phyloP scores from a whole-genome alignment of 2,329 filamentous ascomycete genomes.

The Fusarium falciforme region DNA sequence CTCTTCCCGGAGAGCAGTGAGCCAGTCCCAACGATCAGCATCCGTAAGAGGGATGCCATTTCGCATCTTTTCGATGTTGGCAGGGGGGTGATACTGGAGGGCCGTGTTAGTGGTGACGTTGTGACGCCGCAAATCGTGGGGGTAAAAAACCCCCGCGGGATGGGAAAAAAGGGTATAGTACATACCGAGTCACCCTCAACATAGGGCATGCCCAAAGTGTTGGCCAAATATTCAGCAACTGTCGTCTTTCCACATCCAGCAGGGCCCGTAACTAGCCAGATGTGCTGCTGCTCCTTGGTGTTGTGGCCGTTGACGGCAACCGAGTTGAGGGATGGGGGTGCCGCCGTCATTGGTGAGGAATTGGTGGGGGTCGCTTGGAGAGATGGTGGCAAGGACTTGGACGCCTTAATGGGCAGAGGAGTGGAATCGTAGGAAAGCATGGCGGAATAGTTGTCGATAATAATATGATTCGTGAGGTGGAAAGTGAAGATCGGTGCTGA shows the following conservation, averaged over 20 bases:
- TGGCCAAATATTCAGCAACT: slow-evolving; percentile 73
- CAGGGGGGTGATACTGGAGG: slow-evolving; percentile 75
- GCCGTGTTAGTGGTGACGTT: slow-evolving; percentile 40
- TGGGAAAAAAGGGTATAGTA: slow-evolving; percentile 2
- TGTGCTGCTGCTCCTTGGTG: slow-evolving; percentile 67
- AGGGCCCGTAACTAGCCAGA: slow-evolving; percentile 84
- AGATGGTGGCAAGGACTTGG: slow-evolving; percentile 43
- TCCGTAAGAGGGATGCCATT: slow-evolving; percentile 87
- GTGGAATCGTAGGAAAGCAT: slow-evolving; percentile 65
- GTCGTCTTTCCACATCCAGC: slow-evolving; percentile 85
- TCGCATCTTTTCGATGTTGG: slow-evolving; percentile 93
- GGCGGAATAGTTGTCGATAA: slow-evolving; percentile 22
- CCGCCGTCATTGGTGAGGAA: slow-evolving; percentile 34
- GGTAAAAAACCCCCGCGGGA: background rate
- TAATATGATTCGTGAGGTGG: background rate
- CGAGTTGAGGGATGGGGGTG: slow-evolving; percentile 43
- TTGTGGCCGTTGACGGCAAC: slow-evolving; percentile 46
- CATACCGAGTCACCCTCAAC: slow-evolving; percentile 82
- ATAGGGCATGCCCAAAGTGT: slow-evolving; percentile 73
- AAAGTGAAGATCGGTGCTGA: slow-evolving; percentile 5
- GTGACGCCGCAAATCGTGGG: slow-evolving; percentile 5
- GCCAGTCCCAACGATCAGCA: slow-evolving; percentile 97
- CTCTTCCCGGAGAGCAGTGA: slow-evolving; percentile 80
- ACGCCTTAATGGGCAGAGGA: slow-evolving; percentile 57
- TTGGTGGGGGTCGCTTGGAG: slow-evolving; percentile 32